These are phyloP conservation scores for Fusarium haematococcum DNA, from an alignment of 2,329 filamentous ascomycete genomes.

Conservation along the genomic window DNA sequence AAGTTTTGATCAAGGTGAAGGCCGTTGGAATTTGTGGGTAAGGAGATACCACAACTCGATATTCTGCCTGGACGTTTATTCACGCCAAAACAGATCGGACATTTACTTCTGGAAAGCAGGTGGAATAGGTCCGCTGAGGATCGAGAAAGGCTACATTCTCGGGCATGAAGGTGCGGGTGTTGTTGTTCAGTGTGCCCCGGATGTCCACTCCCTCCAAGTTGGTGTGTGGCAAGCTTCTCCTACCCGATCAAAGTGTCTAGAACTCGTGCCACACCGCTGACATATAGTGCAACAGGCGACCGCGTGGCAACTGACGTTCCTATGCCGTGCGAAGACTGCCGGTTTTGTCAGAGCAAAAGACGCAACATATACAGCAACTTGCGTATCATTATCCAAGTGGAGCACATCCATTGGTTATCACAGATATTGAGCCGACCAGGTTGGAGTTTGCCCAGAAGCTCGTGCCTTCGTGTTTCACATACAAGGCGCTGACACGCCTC, in stretches of 20 bases:
- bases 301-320: not conserved
- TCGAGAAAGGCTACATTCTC: not conserved
- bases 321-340: not conserved
- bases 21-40: not conserved
- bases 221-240: not conserved
- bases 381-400: not conserved
- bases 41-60: not conserved
- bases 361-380: not conserved
- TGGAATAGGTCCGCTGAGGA: not conserved
- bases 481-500: not conserved
- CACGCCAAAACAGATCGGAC: not conserved
- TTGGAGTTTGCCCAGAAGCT: not conserved
- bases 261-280: not conserved
- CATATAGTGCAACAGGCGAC: not conserved
- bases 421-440: not conserved
- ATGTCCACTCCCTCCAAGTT: not conserved
- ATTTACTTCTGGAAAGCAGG: not conserved
- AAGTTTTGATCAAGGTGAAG: not conserved
- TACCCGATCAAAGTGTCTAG: no score
- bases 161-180: not conserved
- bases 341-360: not conserved
- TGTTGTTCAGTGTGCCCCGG: not conserved
- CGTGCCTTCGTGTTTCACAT: not conserved
- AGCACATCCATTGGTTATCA: not conserved
- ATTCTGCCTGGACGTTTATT: not conserved